These are phyloP conservation scores for Hypoxylon crocopeplum DNA, from an alignment of 495 filamentous ascomycete genomes.

Conservation along the genomic window DNA sequence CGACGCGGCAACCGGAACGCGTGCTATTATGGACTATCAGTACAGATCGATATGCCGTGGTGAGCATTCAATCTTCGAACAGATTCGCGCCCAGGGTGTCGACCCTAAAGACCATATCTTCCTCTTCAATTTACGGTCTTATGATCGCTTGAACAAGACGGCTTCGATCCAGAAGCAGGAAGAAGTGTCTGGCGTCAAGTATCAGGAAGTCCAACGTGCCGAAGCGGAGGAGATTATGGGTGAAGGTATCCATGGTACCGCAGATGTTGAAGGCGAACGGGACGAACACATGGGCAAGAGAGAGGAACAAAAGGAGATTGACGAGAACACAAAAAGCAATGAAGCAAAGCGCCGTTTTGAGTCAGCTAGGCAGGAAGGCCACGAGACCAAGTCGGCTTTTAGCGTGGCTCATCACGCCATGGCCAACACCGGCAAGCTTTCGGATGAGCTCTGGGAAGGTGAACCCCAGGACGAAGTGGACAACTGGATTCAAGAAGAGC, in stretches of 20 bases:
- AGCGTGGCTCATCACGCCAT: slow-evolving; percentile 84
- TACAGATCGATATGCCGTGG: slow-evolving; percentile 95
- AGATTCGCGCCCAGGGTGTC: slow-evolving; percentile 77
- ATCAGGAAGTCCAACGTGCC: slow-evolving; percentile 83
- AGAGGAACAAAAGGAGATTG: slow-evolving; percentile 51
- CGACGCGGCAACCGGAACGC: slow-evolving; percentile 80
- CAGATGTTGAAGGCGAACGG: slow-evolving; percentile 50
- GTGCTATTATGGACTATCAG: slow-evolving; percentile 98
- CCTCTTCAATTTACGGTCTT: slow-evolving; percentile 88
- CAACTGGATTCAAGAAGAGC: slow-evolving; percentile 92
- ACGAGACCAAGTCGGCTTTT: slow-evolving; percentile 60
- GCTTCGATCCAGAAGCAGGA: slow-evolving; percentile 71
- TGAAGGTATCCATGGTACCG: slow-evolving; percentile 68
- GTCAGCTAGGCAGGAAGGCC: slow-evolving; percentile 54
- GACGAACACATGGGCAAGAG: slow-evolving; percentile 51
- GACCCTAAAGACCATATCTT: slow-evolving; percentile 85
- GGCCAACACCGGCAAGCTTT: slow-evolving; percentile 68
- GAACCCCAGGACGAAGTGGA: slow-evolving; percentile 73
- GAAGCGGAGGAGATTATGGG: slow-evolving; percentile 87
- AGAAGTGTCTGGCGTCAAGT: slow-evolving; percentile 78
- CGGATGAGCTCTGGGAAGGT: slow-evolving; percentile 76
- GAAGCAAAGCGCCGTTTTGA: slow-evolving; percentile 72
- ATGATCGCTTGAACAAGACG: slow-evolving; percentile 88
- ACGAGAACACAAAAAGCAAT: slow-evolving; percentile 57
- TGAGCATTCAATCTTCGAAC: slow-evolving; percentile 85